Evolutionary conservation across 805 yeast species (phyloP).

Genomic region (Myxozyma mucilagina): DNA sequence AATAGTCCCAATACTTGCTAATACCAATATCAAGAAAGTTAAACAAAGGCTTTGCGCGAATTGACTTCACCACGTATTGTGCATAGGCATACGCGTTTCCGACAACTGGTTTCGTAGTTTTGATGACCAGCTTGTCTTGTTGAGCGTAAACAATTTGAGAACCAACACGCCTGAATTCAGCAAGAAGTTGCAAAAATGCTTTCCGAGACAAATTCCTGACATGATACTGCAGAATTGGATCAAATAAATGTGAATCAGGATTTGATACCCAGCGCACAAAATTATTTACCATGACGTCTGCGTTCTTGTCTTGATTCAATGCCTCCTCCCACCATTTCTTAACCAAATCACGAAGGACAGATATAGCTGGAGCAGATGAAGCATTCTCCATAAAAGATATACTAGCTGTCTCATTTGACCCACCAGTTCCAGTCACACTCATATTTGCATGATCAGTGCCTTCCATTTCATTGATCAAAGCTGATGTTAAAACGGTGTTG

Average conservation of each 20-base stretch:
- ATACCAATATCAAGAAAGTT: constrained; percentile 75
- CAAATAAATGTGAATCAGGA: constrained; percentile 70
- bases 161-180: constrained; percentile 79
- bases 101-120: constrained; percentile 73
- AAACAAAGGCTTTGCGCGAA: constrained; percentile 78
- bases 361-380: constrained; percentile 72
- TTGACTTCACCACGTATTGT: constrained; percentile 73
- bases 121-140: constrained; percentile 68
- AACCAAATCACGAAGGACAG: constrained; percentile 69
- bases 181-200: constrained; percentile 73
- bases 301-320: constrained; percentile 60
- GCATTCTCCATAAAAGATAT: constrained; percentile 71
- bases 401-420: constrained; percentile 14
- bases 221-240: constrained; percentile 78
- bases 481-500: constrained; percentile 82
- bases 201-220: constrained; percentile 83
- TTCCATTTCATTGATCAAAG: constrained; percentile 82
- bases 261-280: constrained; percentile 86
- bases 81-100: constrained; percentile 91
- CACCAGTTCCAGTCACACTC: constrained; percentile 39
- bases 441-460: constrained; percentile 71
- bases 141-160: constrained; percentile 77
- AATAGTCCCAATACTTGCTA: constrained; percentile 83
- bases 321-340: constrained; percentile 96
- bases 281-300: constrained; percentile 79